Conservation (phyloP, 495 filamentous ascomycete genomes). For the Neurospora tetraspora region DNA sequence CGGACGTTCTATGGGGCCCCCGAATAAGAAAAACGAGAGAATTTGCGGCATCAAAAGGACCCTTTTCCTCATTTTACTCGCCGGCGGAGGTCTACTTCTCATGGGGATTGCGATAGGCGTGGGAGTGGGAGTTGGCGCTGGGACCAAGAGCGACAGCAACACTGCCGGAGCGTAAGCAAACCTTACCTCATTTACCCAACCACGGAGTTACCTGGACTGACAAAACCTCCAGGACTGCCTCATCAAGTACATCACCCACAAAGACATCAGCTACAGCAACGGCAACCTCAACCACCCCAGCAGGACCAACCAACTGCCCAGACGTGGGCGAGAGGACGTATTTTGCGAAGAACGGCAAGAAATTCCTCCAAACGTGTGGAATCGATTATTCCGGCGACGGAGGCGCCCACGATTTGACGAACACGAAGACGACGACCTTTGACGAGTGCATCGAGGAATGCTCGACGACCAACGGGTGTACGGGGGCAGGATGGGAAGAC, state of each 20-base stretch:
- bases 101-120: slow-evolving; percentile 13
- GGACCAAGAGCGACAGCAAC: not conserved
- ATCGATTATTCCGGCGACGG: slow-evolving; percentile 12
- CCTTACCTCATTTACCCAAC: not conserved
- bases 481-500: slow-evolving; percentile 13
- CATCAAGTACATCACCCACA: not conserved
- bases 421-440: slow-evolving; percentile 5
- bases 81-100: slow-evolving; percentile 4
- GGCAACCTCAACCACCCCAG: not conserved
- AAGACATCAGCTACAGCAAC: not conserved
- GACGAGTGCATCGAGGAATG: slow-evolving; percentile 13
- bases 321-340: slow-evolving; percentile 3
- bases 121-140: slow-evolving; percentile 10
- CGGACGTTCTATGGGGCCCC: not conserved
- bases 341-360: slow-evolving; percentile 3
- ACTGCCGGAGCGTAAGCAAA: not conserved
- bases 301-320: slow-evolving; percentile 4
- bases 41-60: slow-evolving; percentile 9
- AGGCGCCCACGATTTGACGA: slow-evolving; percentile 9
- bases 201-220: not conserved
- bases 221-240: not conserved
- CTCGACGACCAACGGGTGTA: slow-evolving; percentile 4
- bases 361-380: slow-evolving; percentile 11
- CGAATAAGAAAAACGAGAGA: not conserved
- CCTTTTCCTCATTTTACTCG: slow-evolving; percentile 7